These are phyloP conservation scores for bread wheat (Triticum aestivum) DNA, from an alignment of 176 grass and related monocot species.

Conservation along the genomic window IWGSC_CS_RefSeq_v2.1 NC_057799.1:26145008-26145507, in stretches of 20 bases:
- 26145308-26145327: too few species aligned
- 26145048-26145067: slow-evolving; percentile 28
- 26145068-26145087: slow-evolving; percentile 17
- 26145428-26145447: neutral
- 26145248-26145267: too few species aligned
- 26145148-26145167: neutral
- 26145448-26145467: neutral
- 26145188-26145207: neutral
- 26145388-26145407: too few species aligned
- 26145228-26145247: too few species aligned
- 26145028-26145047: slow-evolving; percentile 16
- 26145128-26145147: neutral
- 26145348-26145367: too few species aligned
- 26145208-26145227: too few species aligned
- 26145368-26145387: neutral
- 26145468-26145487: too few species aligned
- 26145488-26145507: too few species aligned
- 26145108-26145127: neutral
- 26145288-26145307: too few species aligned
- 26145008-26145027: neutral
- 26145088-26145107: neutral
- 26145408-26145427: too few species aligned
- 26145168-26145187: neutral
- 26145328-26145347: too few species aligned
- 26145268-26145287: too few species aligned